phyloP scores from a whole-genome alignment of 306 rosid genomes.

The Cucurbita maxima region DNA sequence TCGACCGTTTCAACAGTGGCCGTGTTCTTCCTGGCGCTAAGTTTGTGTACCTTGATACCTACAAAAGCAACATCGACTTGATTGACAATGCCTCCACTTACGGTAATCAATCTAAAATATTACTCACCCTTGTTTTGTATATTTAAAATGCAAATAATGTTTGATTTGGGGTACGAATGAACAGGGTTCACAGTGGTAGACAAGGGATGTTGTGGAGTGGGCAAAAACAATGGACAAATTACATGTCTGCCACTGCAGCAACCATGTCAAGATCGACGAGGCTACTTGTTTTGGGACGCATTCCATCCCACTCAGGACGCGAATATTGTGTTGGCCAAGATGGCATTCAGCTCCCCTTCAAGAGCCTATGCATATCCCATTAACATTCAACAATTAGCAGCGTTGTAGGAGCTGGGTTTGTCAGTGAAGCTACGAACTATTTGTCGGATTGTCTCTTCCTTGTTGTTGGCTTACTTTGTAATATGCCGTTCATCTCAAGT shows the following conservation, averaged over 20 bases:
- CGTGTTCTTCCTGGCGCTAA: constrained; percentile 63
- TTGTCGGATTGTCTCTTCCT: background rate
- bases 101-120: constrained; percentile 23
- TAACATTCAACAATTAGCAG: constrained; percentile 58
- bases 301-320: constrained; percentile 81
- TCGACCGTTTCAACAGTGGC: constrained; percentile 50
- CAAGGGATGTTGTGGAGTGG: constrained; percentile 90
- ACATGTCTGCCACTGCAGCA: constrained; percentile 76
- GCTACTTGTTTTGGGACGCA: constrained; percentile 85
- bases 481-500: background rate
- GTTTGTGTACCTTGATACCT: constrained; percentile 63
- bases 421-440: background rate
- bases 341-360: constrained; percentile 26
- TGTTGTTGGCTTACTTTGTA: background rate
- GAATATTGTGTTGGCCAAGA: constrained; percentile 41
- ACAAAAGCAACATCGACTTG: constrained; percentile 44
- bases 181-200: constrained; percentile 74
- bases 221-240: constrained; percentile 77
- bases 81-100: constrained; percentile 23
- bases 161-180: background rate
- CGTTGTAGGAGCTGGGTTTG: constrained; percentile 11
- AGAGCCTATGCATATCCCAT: constrained; percentile 56
- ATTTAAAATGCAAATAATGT: background rate
- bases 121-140: no score
- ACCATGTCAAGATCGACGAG: constrained; percentile 44